These are phyloP conservation scores for Barnettozyma sp. DNA, from an alignment of 805 yeast species.

Conservation along the genomic window DNA sequence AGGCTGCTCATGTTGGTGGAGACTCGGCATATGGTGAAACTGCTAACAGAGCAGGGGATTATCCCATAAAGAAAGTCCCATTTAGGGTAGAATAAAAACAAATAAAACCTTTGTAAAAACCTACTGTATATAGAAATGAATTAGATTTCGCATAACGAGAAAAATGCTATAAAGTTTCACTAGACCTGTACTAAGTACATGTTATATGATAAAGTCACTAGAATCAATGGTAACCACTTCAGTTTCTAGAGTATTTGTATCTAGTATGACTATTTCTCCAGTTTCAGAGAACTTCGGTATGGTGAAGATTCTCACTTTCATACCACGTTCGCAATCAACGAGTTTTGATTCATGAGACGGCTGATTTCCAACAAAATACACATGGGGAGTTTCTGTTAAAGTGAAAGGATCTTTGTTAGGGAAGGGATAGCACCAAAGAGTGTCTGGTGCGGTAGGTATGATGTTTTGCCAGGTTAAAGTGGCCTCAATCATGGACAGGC, in stretches of 20 bases:
- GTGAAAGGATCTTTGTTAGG: conserved; percentile 73
- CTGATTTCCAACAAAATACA: conserved; percentile 84
- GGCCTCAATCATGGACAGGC: conserved; percentile 54
- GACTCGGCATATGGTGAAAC: conserved; percentile 57
- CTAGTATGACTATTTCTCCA: conserved; percentile 58
- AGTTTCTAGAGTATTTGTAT: conserved; percentile 49
- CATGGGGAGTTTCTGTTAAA: conserved; percentile 74
- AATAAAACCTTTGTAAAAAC: background rate
- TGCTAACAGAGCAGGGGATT: conserved; percentile 45
- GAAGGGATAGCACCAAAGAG: conserved; percentile 84
- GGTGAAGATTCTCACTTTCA: conserved; percentile 47
- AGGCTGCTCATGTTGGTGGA: conserved; percentile 44
- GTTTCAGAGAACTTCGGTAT: conserved; percentile 67
- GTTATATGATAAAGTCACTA: too few relatives aligned
- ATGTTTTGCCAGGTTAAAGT: conserved; percentile 79
- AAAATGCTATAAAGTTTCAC: too few relatives aligned
- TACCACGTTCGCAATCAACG: conserved; percentile 30
- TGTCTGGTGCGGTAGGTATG: conserved; percentile 95
- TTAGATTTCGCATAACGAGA: too few relatives aligned
- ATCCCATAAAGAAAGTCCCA: conserved; percentile 37
- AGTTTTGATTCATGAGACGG: conserved; percentile 45
- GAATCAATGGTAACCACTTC: conserved; percentile 34
- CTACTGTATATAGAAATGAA: too few relatives aligned
- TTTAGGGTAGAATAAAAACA: conserved; percentile 9
- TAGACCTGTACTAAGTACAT: too few relatives aligned